These are phyloP conservation scores for Chrysopogon serrulatus DNA, from an alignment of 176 grass and related monocot species.

Conservation along the genomic window DNA sequence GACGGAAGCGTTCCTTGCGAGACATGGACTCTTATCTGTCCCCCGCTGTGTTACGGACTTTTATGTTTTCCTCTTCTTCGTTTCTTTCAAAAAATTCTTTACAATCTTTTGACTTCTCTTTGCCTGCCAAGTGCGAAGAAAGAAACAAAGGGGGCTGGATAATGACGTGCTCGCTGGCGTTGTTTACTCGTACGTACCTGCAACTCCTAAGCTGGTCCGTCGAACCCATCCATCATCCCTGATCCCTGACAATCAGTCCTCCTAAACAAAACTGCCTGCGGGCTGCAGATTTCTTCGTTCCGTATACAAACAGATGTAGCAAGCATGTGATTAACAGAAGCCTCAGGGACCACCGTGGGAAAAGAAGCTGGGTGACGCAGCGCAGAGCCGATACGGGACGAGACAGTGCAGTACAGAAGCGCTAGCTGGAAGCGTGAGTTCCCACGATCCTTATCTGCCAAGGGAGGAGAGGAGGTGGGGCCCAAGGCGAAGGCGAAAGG, in stretches of 20 bases:
- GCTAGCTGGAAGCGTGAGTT: constrained; percentile 22
- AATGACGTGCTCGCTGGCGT: background rate
- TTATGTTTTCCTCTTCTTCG: too few relatives aligned
- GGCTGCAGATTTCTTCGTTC: background rate
- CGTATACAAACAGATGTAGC: background rate
- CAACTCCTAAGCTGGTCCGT: background rate
- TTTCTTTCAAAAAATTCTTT: too few relatives aligned
- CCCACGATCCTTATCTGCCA: constrained; percentile 38
- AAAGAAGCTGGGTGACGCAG: too few relatives aligned
- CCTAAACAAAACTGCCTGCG: background rate
- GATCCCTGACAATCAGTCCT: background rate
- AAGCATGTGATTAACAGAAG: background rate
- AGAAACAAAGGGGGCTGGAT: background rate
- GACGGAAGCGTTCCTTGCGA: background rate
- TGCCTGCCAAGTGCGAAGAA: background rate
- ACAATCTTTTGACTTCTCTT: background rate
- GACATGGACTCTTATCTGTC: background rate
- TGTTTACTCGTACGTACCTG: background rate
- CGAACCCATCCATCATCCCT: constrained; percentile 1
- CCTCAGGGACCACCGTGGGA: background rate
- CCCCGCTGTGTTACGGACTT: background rate
- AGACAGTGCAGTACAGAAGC: background rate
- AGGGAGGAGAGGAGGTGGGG: too few relatives aligned
- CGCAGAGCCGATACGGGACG: background rate
- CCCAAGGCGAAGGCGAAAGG: background rate